These are phyloP conservation scores for Ustilago esculenta DNA, from an alignment of 1,284 basidiomycete genomes.

Conservation along the genomic window DNA sequence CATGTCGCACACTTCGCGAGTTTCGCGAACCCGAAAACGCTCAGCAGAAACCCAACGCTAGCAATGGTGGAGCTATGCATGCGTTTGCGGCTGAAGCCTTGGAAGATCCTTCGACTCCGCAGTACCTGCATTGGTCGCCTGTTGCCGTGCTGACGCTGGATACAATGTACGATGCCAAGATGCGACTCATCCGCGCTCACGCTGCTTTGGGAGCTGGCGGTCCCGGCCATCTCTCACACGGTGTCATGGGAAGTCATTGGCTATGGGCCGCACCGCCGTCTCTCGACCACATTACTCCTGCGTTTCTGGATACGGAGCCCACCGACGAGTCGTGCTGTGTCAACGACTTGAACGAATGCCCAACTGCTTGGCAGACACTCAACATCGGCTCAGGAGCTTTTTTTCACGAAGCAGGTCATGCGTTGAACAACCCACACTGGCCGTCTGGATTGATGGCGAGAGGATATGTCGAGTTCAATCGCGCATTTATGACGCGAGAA, in stretches of 20 bases:
- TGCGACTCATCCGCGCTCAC: conserved; percentile 47
- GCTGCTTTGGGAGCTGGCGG: conserved; percentile 45
- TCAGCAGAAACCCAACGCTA: conserved; percentile 41
- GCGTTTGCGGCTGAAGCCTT: conserved; percentile 38
- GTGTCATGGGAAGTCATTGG: conserved; percentile 56
- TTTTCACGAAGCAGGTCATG: conserved; percentile 49
- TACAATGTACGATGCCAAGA: conserved; percentile 35
- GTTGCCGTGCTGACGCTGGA: conserved; percentile 48
- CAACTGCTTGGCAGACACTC: conserved; percentile 47
- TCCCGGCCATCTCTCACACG: conserved; percentile 23
- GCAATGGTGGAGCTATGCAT: conserved; percentile 48
- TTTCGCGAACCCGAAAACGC: conserved; percentile 49
- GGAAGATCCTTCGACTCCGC: conserved; percentile 23
- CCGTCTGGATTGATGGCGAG: conserved; percentile 47
- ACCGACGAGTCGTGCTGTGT: conserved; percentile 47
- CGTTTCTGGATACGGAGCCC: conserved; percentile 34
- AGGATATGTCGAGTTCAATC: conserved; percentile 52
- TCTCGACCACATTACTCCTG: conserved; percentile 26
- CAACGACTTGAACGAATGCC: conserved; percentile 48
- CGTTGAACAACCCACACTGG: conserved; percentile 48
- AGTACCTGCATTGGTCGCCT: conserved; percentile 27
- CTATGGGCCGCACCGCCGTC: conserved; percentile 45
- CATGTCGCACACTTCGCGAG: conserved; percentile 30
- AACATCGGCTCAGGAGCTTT: conserved; percentile 53
- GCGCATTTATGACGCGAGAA: conserved; percentile 56